Conservation (phyloP, 23 red algal species). For the Gracilaria gracilis region DNA sequence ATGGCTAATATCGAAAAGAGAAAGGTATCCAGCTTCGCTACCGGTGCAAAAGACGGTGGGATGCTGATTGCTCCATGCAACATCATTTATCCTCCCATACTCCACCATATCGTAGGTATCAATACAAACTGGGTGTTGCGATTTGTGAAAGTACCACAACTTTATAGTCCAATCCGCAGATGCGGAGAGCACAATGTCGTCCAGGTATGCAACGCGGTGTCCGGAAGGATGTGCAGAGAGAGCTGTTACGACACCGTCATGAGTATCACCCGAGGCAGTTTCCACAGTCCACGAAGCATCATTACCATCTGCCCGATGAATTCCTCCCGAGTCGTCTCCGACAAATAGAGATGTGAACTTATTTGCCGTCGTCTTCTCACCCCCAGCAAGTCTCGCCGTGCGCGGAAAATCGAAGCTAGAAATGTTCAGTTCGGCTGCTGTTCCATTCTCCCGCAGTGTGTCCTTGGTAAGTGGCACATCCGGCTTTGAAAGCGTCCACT, state of each 20-base stretch:
- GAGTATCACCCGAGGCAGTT: neutral
- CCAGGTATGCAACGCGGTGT: constrained; percentile 26
- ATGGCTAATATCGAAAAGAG: constrained; percentile 47
- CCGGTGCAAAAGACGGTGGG: constrained; percentile 40
- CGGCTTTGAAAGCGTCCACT: constrained; percentile 55
- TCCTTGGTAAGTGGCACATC: constrained; percentile 29
- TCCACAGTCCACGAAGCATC: constrained; percentile 37
- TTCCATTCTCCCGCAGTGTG: constrained; percentile 9
- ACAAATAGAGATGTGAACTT: constrained; percentile 25
- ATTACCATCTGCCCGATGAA: constrained; percentile 23
- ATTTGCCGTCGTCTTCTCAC: constrained; percentile 21
- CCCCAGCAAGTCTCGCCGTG: neutral
- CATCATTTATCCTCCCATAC: constrained; percentile 37
- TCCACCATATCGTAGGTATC: constrained; percentile 42
- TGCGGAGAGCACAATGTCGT: constrained; percentile 35
- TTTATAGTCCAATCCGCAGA: constrained; percentile 51
- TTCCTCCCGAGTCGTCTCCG: constrained; percentile 16
- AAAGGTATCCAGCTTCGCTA: constrained; percentile 30
- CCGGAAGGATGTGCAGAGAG: constrained; percentile 40
- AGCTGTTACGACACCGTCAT: constrained; percentile 21
- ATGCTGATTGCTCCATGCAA: constrained; percentile 55
- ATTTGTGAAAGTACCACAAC: constrained; percentile 50
- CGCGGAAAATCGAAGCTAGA: constrained; percentile 48
- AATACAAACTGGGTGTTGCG: neutral
- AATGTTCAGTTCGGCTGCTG: constrained; percentile 39